These are phyloP conservation scores for Abrus precatorius DNA, from an alignment of 306 rosid species.

Conservation along the genomic window DNA sequence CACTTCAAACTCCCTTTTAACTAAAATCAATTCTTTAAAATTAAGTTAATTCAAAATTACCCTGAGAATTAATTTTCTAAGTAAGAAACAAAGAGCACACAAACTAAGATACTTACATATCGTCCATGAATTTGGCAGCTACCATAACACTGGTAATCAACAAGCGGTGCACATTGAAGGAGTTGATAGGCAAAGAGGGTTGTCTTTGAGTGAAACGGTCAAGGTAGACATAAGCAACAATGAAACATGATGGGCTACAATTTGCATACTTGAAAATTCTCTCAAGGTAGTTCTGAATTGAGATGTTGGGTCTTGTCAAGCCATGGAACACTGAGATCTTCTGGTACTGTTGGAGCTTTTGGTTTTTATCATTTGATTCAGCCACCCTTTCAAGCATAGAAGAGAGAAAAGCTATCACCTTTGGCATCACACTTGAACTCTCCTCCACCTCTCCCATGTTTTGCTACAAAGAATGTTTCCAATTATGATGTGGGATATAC, in stretches of 20 bases:
- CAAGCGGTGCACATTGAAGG: constrained; percentile 85
- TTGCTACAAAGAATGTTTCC: constrained; percentile 36
- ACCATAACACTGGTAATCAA: constrained; percentile 95
- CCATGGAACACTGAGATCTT: constrained; percentile 90
- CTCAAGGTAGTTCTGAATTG: constrained; percentile 82
- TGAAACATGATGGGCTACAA: constrained; percentile 89
- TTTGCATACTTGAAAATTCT: constrained; percentile 95
- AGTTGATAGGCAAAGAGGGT: constrained; percentile 77
- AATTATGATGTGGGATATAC: constrained; percentile 37
- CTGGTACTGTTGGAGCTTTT: constrained; percentile 58
- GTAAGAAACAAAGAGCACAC: too few species aligned
- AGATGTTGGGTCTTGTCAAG: constrained; percentile 73
- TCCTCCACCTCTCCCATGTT: constrained; percentile 88
- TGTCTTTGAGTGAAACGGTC: constrained; percentile 86
- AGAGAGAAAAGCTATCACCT: constrained; percentile 74
- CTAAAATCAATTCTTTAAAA: too few species aligned
- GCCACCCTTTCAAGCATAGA: constrained; percentile 81
- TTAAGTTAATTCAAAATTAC: too few species aligned
- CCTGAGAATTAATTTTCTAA: too few species aligned
- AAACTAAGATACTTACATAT: constrained; percentile 65
- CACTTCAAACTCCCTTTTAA: too few species aligned
- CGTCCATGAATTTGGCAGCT: constrained; percentile 98
- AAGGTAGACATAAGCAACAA: constrained; percentile 91
- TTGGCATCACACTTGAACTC: constrained; percentile 74
- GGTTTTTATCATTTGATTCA: constrained; percentile 74